Conservation (phyloP, 2,329 filamentous ascomycete species). For the Exophiala sideris region DNA sequence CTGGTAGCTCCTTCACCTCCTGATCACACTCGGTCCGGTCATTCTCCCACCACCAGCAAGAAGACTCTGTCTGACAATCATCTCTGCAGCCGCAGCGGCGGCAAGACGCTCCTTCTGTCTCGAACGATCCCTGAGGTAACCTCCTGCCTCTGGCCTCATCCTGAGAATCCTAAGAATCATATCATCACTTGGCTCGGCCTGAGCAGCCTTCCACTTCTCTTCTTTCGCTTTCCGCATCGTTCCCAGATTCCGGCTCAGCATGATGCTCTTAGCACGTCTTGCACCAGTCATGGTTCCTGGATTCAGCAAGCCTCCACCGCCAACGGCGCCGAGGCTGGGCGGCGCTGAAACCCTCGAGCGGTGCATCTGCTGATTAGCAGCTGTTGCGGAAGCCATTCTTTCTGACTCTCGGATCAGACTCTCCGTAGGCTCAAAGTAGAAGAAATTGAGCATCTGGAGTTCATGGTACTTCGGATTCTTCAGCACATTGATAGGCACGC, state of each 20-base stretch:
- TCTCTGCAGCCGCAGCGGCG: slow-evolving; percentile 82
- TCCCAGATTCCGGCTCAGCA: slow-evolving; percentile 89
- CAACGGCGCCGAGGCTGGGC: slow-evolving; percentile 43
- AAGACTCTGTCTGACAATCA: slow-evolving; percentile 92
- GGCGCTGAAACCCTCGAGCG: slow-evolving; percentile 69
- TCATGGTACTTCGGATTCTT: slow-evolving; percentile 99
- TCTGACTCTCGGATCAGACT: slow-evolving; percentile 93
- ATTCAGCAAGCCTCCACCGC: slow-evolving; percentile 51
- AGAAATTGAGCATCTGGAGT: slow-evolving; percentile 93
- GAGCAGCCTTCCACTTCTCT: slow-evolving; percentile 90
- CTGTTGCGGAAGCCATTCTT: slow-evolving; percentile 85
- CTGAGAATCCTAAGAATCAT: slow-evolving; percentile 94
- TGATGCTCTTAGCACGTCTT: slow-evolving; percentile 66
- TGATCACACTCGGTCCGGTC: slow-evolving; percentile 38
- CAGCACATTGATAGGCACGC: slow-evolving; percentile 84
- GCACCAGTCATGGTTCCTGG: slow-evolving; percentile 47
- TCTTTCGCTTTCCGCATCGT: slow-evolving; percentile 96
- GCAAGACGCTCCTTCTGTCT: slow-evolving; percentile 91
- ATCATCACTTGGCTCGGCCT: slow-evolving; percentile 94
- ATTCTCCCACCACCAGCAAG: slow-evolving; percentile 55
- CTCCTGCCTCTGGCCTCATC: slow-evolving; percentile 86
- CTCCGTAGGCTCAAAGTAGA: slow-evolving; percentile 92
- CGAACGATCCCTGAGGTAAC: slow-evolving; percentile 84
- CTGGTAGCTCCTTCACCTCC: slow-evolving; percentile 8
- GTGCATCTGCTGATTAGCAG: slow-evolving; percentile 67